Conservation (phyloP, 352 stramenopile species). For the Stramenopiles sp. region DNA sequence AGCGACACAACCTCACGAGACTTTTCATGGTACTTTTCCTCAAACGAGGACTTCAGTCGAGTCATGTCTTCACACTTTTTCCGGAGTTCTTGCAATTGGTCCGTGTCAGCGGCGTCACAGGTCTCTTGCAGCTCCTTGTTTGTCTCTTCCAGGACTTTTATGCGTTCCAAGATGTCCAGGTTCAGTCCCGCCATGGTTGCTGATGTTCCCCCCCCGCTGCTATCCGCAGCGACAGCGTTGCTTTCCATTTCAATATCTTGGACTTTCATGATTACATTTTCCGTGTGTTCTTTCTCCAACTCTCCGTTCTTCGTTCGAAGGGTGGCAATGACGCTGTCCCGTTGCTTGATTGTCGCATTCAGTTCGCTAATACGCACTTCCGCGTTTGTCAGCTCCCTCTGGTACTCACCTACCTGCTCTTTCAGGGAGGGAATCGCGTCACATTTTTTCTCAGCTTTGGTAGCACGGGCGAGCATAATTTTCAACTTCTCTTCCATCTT, state of each 20-base stretch:
- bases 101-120: not conserved
- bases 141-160: constrained; percentile 5
- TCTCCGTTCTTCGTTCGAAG: constrained; percentile 7
- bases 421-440: constrained; percentile 3
- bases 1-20: constrained; percentile 1
- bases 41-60: constrained; percentile 4
- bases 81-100: constrained; percentile 1
- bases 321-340: not conserved
- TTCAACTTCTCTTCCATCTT: constrained; percentile 7
- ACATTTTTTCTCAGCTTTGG: constrained; percentile 6
- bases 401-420: constrained; percentile 6
- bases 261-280: constrained; percentile 9
- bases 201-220: not conserved
- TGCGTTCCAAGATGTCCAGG: constrained; percentile 3
- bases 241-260: constrained; percentile 7
- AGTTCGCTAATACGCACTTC: constrained; percentile 1
- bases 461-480: not conserved
- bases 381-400: constrained; percentile 5
- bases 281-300: constrained; percentile 7
- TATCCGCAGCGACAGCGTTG: constrained; percentile 5
- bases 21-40: constrained; percentile 8
- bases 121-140: constrained; percentile 7
- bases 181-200: constrained; percentile 3
- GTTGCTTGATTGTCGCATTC: constrained; percentile 7
- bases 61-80: constrained; percentile 8